These are phyloP conservation scores for Beauveria sp. DNA, from an alignment of 2,329 filamentous ascomycete genomes.

Conservation along the genomic window DNA sequence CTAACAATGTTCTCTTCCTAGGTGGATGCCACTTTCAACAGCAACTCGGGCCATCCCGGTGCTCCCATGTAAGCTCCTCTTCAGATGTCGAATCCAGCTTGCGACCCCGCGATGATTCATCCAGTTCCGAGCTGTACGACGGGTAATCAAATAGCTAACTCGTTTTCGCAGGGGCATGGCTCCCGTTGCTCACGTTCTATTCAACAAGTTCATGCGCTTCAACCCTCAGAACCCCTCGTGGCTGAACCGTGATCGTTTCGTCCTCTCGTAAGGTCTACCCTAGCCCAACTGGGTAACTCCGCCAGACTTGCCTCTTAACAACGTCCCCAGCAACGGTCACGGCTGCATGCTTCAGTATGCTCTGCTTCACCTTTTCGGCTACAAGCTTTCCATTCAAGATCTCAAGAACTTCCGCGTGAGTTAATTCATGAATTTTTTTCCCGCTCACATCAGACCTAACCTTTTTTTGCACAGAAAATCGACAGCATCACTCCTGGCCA, in stretches of 20 bases:
- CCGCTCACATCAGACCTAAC: not conserved
- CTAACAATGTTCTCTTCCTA: constrained; percentile 33
- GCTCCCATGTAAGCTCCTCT: constrained; percentile 70
- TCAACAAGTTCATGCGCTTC: constrained; percentile 99
- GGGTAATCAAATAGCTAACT: constrained; percentile 23
- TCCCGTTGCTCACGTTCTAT: constrained; percentile 91
- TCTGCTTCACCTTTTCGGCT: constrained; percentile 93
- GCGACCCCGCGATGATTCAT: not conserved
- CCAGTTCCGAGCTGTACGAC: not conserved
- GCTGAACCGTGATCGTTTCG: constrained; percentile 96
- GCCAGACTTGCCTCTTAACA: constrained; percentile 7
- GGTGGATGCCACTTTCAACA: constrained; percentile 94
- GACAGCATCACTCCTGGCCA: constrained; percentile 86
- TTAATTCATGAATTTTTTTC: constrained; percentile 15
- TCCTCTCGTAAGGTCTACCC: constrained; percentile 82
- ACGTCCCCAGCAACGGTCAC: constrained; percentile 73
- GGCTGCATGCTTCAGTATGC: constrained; percentile 99
- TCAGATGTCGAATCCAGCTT: not conserved
- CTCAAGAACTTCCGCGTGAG: constrained; percentile 93
- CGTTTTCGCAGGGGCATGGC: constrained; percentile 61
- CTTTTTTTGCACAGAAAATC: constrained; percentile 30
- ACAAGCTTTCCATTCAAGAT: constrained; percentile 78
- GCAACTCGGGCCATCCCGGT: constrained; percentile 97
- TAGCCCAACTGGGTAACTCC: constrained; percentile 3
- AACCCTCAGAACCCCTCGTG: constrained; percentile 98